Conservation (phyloP, 768 basidiomycete genomes). For the Multifurca ochricompacta region DNA sequence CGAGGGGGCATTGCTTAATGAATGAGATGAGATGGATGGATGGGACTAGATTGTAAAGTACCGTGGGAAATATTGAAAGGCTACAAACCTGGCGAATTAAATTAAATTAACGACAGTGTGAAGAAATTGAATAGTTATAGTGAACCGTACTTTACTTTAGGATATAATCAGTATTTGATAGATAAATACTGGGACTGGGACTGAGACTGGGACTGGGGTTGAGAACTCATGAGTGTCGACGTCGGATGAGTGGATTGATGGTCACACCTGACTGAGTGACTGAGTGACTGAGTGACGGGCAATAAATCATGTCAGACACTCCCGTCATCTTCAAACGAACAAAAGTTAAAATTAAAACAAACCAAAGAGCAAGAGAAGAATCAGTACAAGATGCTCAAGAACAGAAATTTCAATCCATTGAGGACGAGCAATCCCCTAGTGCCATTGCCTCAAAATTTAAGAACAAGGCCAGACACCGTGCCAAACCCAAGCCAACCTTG, state of each 20-base stretch:
- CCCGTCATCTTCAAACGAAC: slow-evolving; percentile 39
- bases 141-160: no score
- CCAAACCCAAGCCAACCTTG: slow-evolving; percentile 56
- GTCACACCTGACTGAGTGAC: no score
- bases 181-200: no score
- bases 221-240: no score
- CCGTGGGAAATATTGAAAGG: slow-evolving; percentile 11
- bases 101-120: no score
- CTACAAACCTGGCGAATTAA: no score
- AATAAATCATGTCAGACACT: slow-evolving; percentile 24
- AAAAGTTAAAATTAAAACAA: slow-evolving; percentile 33
- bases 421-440: slow-evolving; percentile 44
- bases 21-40: not conserved
- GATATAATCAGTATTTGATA: no score
- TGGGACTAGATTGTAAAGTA: not conserved
- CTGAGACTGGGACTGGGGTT: no score
- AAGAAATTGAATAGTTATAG: no score
- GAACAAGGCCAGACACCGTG: slow-evolving; percentile 54
- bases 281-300: not conserved
- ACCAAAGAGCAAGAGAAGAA: slow-evolving; percentile 31
- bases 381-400: slow-evolving; percentile 24
- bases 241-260: no score
- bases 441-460: slow-evolving; percentile 60
- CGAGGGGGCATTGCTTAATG: slow-evolving; percentile 16
- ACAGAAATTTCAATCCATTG: slow-evolving; percentile 22